These are phyloP conservation scores for Phycomyces nitens DNA, from an alignment of 192 early-diverging fungal genomes.

Conservation along the genomic window DNA sequence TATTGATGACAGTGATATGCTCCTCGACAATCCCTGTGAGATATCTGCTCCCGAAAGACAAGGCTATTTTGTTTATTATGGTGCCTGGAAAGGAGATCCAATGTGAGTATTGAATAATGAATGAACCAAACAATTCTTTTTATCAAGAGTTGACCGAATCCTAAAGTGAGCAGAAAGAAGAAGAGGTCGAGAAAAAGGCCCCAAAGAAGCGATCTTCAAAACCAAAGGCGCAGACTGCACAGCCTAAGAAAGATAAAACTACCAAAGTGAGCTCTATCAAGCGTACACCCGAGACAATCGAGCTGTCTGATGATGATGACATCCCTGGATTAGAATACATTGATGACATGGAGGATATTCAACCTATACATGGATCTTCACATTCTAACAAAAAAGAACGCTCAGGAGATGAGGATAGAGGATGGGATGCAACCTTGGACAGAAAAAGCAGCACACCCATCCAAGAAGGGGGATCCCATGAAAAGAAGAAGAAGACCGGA, in stretches of 20 bases:
- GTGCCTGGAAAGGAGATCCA: constrained; percentile 35
- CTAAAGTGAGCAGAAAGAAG: neutral
- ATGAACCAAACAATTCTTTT: neutral
- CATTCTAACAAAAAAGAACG: neutral
- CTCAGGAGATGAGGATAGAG: neutral
- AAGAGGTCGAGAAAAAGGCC: neutral
- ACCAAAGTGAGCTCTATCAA: neutral
- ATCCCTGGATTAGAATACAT: neutral
- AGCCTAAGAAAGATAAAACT: neutral
- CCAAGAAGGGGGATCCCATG: neutral
- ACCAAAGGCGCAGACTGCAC: neutral
- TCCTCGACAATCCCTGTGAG: constrained; percentile 32
- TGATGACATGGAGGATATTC: neutral
- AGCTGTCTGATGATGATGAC: neutral
- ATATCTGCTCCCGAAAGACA: constrained; percentile 29
- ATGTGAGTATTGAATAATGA: constrained; percentile 13
- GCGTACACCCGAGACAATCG: neutral
- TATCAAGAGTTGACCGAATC: neutral
- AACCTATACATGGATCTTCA: too few relatives aligned
- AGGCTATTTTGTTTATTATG: constrained; percentile 51
- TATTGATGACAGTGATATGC: constrained; percentile 59
- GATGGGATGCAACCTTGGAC: neutral
- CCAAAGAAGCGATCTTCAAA: neutral
- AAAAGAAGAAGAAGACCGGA: neutral
- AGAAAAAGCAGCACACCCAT: neutral